Evolutionary conservation across 331 rosid genomes (phyloP), one percentile per base, ranked within the genome.

Genomic region (Quercus lobata): DNA sequence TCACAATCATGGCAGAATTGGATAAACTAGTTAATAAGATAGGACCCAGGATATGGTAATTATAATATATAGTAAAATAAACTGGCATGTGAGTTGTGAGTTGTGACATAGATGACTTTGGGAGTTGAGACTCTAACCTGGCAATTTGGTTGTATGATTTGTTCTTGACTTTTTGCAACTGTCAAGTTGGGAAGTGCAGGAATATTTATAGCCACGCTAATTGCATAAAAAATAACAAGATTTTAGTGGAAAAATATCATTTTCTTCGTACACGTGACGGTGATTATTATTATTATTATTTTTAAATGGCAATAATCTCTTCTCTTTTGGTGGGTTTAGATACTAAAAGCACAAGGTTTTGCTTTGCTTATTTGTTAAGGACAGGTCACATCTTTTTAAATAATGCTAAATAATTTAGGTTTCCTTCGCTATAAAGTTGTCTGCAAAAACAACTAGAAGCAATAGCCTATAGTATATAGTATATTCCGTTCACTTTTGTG

Each of bases 221-320:
- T 71, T 60, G 77, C 76, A 65, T 57, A 65, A 63, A 76, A 74
- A 29, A 54, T 16, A 71, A 12, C 18, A 27, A 24, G 49, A 35
- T 57, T 78, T 78, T 72, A 16, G 68, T 44, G 69, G 74, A 74
- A 34, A 81, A 87, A 72, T 68, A 41, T 41, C 46, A 41, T 57
- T 81, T 87, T 87, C 88, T 79, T 78, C 71, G 87, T 75, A 88
- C 89, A 87, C 90, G 88, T 81, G 92, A 88, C 58, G 30, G 18
- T 35, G 53, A 30, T 57, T 58, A 21, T 3, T 2, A 0, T 57
- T 57, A 3, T 57, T 21, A 9, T 6, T 7, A 4, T 57, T 57
- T 57, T 6, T 7, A 57, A 60, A 60, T 24, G 17, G 25, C 4
- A 24, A 49, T 72, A 19, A 32, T 52, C 16, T 12, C 54, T 29